Base-by-base conservation (phyloP, 2,329 filamentous ascomycete genomes). In the Calonectria crousiana region DNA sequence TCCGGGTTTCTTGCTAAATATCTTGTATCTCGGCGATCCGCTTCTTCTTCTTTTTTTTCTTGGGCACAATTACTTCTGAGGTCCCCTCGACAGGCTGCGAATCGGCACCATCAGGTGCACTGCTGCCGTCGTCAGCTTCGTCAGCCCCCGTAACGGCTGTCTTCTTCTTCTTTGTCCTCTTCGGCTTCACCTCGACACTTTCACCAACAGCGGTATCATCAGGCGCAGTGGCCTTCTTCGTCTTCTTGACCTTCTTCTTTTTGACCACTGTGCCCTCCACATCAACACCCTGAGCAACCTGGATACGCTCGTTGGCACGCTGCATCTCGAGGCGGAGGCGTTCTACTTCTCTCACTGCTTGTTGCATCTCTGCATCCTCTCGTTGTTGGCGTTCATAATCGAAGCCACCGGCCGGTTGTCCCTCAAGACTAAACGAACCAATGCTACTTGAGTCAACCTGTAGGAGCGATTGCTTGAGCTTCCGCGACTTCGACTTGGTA, bases 341-440 rank as follows among this genome's bases (percentile, higher is more conserved):
- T 86, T 98, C 96, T 4, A 99, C 94, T 83, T 98, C 95, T 83
- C 93, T 93, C 88, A 98, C 92, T 11, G 96, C 97, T 80, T 92
- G 92, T 56, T 92, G 92, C 95, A 98, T 98, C 85, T 98, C 96
- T 1, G 91, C 92, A 74, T 98, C 95, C 81, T 98, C 95, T 20
- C 90, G 91, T 82, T 93, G 90, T 76, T 93, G 91, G 67, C 89
- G 88, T 80, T 95, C 94, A 66, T 92, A 89, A 72, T 94, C 91
- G 62, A 90, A 87, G 0, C 81, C 82, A 47, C 78, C 77, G 53
- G 79, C 77, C 6, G 85, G 83, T n/a, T 82, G 77, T 64, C 78
- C 83, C 64, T 93, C 91, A 1, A 98, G 89, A 56, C 91, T 93
- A 53, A 98, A 90, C 3, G 91, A 87, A 1, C 92, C 92, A 4